Evolutionary conservation across 1,284 basidiomycete species (phyloP).

Genomic region (Apiotrichum gracile): DNA sequence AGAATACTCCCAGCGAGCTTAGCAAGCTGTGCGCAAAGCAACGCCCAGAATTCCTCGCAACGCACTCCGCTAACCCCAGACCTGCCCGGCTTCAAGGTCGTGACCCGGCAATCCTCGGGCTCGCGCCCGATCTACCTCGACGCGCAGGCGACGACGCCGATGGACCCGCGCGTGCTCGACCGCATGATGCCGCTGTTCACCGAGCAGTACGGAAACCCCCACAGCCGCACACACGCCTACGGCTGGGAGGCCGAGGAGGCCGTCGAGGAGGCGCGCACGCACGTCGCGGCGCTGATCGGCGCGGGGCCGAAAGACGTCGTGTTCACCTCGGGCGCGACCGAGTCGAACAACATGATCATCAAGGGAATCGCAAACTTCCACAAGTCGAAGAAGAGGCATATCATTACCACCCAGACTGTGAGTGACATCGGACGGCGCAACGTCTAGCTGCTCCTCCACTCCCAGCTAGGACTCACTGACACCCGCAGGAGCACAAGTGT

Average conservation of each 20-base stretch:
- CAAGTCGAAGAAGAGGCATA: slow-evolving; percentile 80
- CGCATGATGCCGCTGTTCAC: slow-evolving; percentile 95
- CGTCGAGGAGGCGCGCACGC: slow-evolving; percentile 85
- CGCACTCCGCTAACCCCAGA: slow-evolving; percentile 49
- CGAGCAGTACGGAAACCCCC: slow-evolving; percentile 96
- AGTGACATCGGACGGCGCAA: slow-evolving; percentile 40
- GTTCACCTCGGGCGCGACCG: slow-evolving; percentile 97
- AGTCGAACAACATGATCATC: slow-evolving; percentile 97
- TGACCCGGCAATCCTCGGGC: slow-evolving; percentile 31
- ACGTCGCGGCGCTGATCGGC: slow-evolving; percentile 86
- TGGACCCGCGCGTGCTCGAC: slow-evolving; percentile 95
- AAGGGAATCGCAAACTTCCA: slow-evolving; percentile 96
- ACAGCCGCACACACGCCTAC: slow-evolving; percentile 95
- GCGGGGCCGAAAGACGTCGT: slow-evolving; percentile 94
- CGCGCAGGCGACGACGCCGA: slow-evolving; percentile 94
- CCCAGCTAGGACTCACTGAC: not conserved
- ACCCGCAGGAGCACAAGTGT: slow-evolving; percentile 89
- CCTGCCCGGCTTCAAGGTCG: slow-evolving; percentile 85
- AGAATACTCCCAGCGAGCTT: not conserved
- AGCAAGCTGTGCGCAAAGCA: too few relatives aligned
- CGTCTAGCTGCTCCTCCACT: too few relatives aligned
- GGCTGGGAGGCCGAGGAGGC: slow-evolving; percentile 98
- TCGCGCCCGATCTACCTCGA: slow-evolving; percentile 83
- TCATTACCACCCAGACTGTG: slow-evolving; percentile 87
- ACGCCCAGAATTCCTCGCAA: not conserved